Base-by-base conservation (phyloP, 225 moss, liverwort and hornwort genomes). In the Sphagnum tenellum region DNA sequence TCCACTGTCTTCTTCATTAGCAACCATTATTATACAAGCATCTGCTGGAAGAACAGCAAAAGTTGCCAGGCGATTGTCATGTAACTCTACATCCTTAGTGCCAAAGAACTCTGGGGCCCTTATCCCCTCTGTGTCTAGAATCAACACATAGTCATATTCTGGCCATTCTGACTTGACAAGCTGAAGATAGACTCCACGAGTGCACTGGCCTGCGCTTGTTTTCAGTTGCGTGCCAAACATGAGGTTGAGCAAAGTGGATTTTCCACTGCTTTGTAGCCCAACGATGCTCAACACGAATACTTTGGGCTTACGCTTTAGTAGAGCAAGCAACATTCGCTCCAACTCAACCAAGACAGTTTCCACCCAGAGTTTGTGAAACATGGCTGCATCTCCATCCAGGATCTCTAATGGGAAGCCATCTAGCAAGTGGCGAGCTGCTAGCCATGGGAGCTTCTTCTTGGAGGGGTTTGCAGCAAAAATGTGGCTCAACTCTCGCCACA, bases 131-230 rank as follows among this genome's bases (percentile, higher is more conserved):
- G 67, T 76, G 44, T 76, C 71, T 47, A 76, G 9, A 5, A 71
- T 0, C 2, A 78, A 62, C 8, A 78, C 50, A 29, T 67, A 78
- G 55, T 78, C 74, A 63, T 57, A 78, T 49, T 56, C 55, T 12
- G 3, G 12, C 44, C 78, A 47, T 2, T 71, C 78, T 5, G 59
- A 74, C 47, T 70, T 73, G 50, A 78, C 62, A 49, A 78, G 78
- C 50, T 78, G 78, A 45, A 78, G 57, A 60, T 70, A 67, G 2
- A 78, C 78, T 46, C 78, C 74, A 46, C 70, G 74, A 48, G 74
- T 72, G 54, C 67, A 67, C 14, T 46, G 57, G 56, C 76, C 61
- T 60, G 64, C 73, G 64, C 70, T 76, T 56, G 77, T 72, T 59
- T 62, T 56, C 11, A 77, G 44, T 64, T 56, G 57, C 7, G 72